phyloP scores from a whole-genome alignment of 2,329 filamentous ascomycete genomes.

The Bipolaris sorokiniana region DNA sequence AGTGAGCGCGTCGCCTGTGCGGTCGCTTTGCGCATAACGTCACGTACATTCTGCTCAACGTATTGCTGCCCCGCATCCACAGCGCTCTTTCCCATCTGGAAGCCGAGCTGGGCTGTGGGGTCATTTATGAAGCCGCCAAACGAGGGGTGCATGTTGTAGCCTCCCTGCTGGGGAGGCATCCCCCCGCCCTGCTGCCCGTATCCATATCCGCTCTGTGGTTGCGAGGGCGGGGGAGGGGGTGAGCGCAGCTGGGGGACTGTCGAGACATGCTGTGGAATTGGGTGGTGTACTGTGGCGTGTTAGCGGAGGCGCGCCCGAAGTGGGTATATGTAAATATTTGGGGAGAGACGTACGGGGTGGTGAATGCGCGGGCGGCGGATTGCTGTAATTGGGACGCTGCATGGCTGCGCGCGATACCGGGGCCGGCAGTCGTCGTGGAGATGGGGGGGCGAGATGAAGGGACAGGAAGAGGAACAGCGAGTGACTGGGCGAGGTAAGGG shows the following conservation, averaged over 20 bases:
- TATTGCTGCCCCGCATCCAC: slow-evolving; percentile 93
- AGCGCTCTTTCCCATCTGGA: slow-evolving; percentile 91
- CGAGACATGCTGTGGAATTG: slow-evolving; percentile 97
- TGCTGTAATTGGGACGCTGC: slow-evolving; percentile 82
- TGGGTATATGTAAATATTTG: background rate
- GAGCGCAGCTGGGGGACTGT: slow-evolving; percentile 96
- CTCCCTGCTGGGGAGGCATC: slow-evolving; percentile 49
- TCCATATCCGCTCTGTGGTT: slow-evolving; percentile 70
- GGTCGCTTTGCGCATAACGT: background rate
- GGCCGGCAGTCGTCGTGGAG: background rate
- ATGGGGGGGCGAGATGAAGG: background rate
- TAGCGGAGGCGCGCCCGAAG: background rate
- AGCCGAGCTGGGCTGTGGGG: slow-evolving; percentile 90
- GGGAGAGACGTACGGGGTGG: slow-evolving; percentile 69
- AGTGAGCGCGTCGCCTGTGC: background rate
- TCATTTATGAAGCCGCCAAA: slow-evolving; percentile 97
- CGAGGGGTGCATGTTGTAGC: slow-evolving; percentile 58
- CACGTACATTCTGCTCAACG: slow-evolving; percentile 86
- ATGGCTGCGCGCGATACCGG: slow-evolving; percentile 59
- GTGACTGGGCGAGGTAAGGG: slow-evolving; percentile 5
- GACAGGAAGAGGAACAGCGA: background rate
- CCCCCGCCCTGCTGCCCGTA: slow-evolving; percentile 69
- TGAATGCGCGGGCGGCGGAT: slow-evolving; percentile 74
- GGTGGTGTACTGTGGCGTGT: slow-evolving; percentile 68
- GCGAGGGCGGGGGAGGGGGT: slow-evolving; percentile 80